Conservation (phyloP, 768 basidiomycete genomes). For the Saitozyma sp. region DNA sequence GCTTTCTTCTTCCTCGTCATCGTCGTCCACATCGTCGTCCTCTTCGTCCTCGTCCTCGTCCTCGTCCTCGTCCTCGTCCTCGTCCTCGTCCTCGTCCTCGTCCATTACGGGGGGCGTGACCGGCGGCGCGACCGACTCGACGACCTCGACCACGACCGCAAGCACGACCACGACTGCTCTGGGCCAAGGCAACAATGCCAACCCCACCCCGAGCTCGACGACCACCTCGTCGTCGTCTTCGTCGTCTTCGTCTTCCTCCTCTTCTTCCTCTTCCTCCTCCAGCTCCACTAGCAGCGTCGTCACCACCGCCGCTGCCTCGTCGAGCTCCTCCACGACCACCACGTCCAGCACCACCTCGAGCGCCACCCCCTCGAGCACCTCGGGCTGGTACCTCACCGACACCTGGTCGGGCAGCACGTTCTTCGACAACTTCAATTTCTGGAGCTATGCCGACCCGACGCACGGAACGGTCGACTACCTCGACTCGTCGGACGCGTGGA, state of each 20-base stretch:
- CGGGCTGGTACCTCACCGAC: slow-evolving; percentile 29
- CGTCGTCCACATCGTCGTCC: too few species aligned
- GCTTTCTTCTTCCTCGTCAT: too few species aligned
- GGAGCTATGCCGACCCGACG: slow-evolving; percentile 67
- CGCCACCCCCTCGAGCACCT: slow-evolving; percentile 10
- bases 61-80: too few species aligned
- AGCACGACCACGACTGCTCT: slow-evolving; percentile 15
- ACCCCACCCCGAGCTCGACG: slow-evolving; percentile 21
- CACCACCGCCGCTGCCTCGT: slow-evolving; percentile 4
- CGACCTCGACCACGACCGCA: slow-evolving; percentile 9
- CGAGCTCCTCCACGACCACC: slow-evolving; percentile 14
- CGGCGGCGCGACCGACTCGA: slow-evolving; percentile 7
- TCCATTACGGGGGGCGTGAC: too few species aligned
- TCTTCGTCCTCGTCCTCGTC: too few species aligned
- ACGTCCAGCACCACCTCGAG: slow-evolving; percentile 13
- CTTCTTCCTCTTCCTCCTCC: slow-evolving; percentile 16
- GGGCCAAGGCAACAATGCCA: slow-evolving; percentile 13
- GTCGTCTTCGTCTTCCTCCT: slow-evolving; percentile 19
- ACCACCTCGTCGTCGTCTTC: slow-evolving; percentile 19
- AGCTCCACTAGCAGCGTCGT: slow-evolving; percentile 4
- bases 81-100: too few species aligned
- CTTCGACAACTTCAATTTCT: slow-evolving; percentile 79
- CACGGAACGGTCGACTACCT: slow-evolving; percentile 67
- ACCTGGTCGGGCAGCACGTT: slow-evolving; percentile 62
- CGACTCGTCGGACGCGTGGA: slow-evolving; percentile 57